Percentiles rank a stretch among this genome's conserved stretches.
Evolutionary conservation across 768 basidiomycete species (phyloP).

Genomic region (Termitomyces eurrhizus): DNA sequence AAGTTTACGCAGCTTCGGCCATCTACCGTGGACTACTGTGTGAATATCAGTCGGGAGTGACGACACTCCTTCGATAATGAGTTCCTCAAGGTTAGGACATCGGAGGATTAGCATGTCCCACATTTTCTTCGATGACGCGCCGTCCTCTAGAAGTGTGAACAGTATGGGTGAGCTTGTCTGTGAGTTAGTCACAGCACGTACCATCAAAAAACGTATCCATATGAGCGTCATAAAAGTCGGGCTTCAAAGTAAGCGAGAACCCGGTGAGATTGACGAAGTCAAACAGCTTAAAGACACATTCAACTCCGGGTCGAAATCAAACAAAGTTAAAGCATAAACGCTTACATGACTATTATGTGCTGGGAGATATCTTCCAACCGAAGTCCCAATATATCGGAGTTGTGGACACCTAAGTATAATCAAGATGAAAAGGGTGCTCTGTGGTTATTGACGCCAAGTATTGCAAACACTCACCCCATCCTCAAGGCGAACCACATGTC

Average conservation of each 20-base stretch:
- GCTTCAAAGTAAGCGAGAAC: constrained; percentile 58
- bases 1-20: constrained; percentile 62
- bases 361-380: constrained; percentile 59
- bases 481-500: constrained; percentile 79
- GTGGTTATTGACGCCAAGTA: constrained; percentile 4
- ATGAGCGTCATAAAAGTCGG: constrained; percentile 61
- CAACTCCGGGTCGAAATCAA: constrained; percentile 1
- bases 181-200: constrained; percentile 21
- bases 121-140: constrained; percentile 46
- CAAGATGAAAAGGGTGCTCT: background rate
- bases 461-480: constrained; percentile 42
- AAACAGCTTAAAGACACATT: constrained; percentile 45
- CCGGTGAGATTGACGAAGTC: constrained; percentile 60
- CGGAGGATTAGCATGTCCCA: constrained; percentile 70
- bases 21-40: constrained; percentile 54
- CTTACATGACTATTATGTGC: constrained; percentile 58
- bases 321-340: constrained; percentile 4
- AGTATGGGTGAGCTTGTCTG: constrained; percentile 1
- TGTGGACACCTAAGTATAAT: constrained; percentile 52
- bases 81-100: constrained; percentile 64
- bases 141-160: constrained; percentile 36
- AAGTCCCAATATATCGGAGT: constrained; percentile 57
- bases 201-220: constrained; percentile 55
- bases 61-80: constrained; percentile 53
- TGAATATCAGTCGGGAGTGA: constrained; percentile 53